Percentiles rank a stretch among this genome's conserved stretches.
Conservation (phyloP, 257 asterid genomes). For the Prunella vulgaris region DNA sequence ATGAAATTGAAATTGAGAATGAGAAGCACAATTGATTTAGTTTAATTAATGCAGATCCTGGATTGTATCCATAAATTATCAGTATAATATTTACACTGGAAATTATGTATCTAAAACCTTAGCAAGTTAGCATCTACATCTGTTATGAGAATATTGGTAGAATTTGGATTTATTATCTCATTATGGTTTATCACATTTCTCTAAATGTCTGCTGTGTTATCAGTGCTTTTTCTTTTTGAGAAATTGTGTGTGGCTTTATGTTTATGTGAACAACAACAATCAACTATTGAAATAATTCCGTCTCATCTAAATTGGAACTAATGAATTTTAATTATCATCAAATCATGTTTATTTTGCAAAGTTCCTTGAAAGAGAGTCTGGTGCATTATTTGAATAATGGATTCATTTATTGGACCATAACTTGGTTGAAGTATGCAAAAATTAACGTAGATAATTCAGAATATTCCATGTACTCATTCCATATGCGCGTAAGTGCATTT, state of each 20-base stretch:
- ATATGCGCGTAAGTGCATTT: neutral
- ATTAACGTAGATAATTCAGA: neutral
- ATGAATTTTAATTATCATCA: neutral
- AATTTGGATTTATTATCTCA: neutral
- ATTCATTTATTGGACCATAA: neutral
- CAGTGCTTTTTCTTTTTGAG: neutral
- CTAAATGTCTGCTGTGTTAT: neutral
- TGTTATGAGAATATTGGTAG: neutral
- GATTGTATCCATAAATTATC: neutral
- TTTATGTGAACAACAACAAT: neutral
- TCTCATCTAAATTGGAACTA: neutral
- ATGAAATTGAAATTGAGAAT: neutral
- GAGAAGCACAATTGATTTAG: neutral
- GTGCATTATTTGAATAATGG: neutral
- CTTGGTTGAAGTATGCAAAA: slow-evolving; percentile 5
- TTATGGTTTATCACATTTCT: neutral
- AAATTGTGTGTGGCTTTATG: neutral
- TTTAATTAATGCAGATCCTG: neutral
- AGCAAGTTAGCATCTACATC: neutral
- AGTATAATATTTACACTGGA: neutral
- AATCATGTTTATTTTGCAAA: slow-evolving; percentile 6
- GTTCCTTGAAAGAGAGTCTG: neutral
- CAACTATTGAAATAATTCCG: neutral
- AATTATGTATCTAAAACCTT: neutral
- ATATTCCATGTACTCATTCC: neutral